Evolutionary conservation across 768 basidiomycete genomes (phyloP).

Genomic region (Pleurotus tuber-regium): DNA sequence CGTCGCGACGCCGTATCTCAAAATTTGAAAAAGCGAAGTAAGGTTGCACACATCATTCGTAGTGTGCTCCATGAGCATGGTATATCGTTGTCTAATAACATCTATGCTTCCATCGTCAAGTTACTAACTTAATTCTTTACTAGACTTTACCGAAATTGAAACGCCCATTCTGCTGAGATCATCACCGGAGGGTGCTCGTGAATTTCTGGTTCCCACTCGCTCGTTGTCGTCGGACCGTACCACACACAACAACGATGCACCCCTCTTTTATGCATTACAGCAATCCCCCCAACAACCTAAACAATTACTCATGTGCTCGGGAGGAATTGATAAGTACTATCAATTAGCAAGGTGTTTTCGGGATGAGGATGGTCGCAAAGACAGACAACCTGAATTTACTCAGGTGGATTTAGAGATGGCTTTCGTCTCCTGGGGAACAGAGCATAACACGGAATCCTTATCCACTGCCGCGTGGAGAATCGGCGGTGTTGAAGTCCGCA

Average conservation of each 20-base stretch:
- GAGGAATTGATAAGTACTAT: slow-evolving; percentile 86
- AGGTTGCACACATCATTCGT: slow-evolving; percentile 78
- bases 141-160: slow-evolving; percentile 92
- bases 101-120: slow-evolving; percentile 9
- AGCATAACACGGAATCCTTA: slow-evolving; percentile 16
- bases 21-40: slow-evolving; percentile 80
- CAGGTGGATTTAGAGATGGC: slow-evolving; percentile 98
- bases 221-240: slow-evolving; percentile 28
- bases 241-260: slow-evolving; percentile 20
- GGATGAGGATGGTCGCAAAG: slow-evolving; percentile 93
- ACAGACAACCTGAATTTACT: slow-evolving; percentile 96
- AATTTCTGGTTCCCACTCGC: slow-evolving; percentile 88
- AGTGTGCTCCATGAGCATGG: slow-evolving; percentile 72
- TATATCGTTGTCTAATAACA: slow-evolving; percentile 24
- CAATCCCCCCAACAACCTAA: slow-evolving; percentile 98
- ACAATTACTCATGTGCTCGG: slow-evolving; percentile 88
- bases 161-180: slow-evolving; percentile 90
- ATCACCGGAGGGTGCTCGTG: slow-evolving; percentile 91
- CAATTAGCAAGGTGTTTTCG: slow-evolving; percentile 94
- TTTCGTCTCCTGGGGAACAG: slow-evolving; percentile 79
- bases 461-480: slow-evolving; percentile 62
- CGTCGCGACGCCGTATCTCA: slow-evolving; percentile 68
- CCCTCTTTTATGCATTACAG: slow-evolving; percentile 82
- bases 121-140: slow-evolving; percentile 14
- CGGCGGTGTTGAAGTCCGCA: slow-evolving; percentile 80